These are phyloP conservation scores for Sclerotinia trifoliorum DNA, from an alignment of 2,329 filamentous ascomycete species.

Conservation along the genomic window DNA sequence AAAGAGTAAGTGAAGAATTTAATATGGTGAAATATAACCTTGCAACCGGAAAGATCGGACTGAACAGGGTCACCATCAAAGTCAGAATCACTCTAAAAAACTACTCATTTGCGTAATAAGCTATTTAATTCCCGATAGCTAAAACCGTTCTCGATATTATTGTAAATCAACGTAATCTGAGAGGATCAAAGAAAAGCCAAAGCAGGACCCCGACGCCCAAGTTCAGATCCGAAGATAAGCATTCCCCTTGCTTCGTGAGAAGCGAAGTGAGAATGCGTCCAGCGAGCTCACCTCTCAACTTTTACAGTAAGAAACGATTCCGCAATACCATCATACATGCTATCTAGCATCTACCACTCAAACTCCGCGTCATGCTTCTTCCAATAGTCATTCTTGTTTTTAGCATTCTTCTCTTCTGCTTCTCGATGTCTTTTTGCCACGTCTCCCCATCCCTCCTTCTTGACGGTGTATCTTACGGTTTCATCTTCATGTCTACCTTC, in stretches of 20 bases:
- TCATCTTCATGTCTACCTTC: constrained; percentile 40
- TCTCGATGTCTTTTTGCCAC: neutral
- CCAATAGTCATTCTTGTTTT: constrained; percentile 18
- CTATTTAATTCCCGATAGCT: neutral
- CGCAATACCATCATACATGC: too few species aligned
- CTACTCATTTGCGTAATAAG: neutral
- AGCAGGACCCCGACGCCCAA: neutral
- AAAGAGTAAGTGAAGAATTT: too few species aligned
- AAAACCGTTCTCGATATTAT: neutral
- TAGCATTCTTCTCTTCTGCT: constrained; percentile 1
- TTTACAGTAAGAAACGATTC: neutral
- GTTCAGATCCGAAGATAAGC: neutral
- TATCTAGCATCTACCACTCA: constrained; percentile 8
- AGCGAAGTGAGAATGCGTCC: neutral
- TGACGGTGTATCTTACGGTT: constrained; percentile 40
- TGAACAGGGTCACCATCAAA: neutral
- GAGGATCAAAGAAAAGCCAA: neutral
- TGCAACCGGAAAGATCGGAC: too few species aligned
- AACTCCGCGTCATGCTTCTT: neutral
- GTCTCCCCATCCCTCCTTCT: constrained; percentile 19
- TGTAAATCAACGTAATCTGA: neutral
- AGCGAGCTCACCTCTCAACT: neutral
- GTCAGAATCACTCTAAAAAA: neutral
- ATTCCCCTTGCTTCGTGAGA: neutral
- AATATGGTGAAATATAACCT: too few species aligned